These are phyloP conservation scores for Solanum corneliomulleri DNA, from an alignment of 257 asterid genomes.

Conservation along the genomic window DNA sequence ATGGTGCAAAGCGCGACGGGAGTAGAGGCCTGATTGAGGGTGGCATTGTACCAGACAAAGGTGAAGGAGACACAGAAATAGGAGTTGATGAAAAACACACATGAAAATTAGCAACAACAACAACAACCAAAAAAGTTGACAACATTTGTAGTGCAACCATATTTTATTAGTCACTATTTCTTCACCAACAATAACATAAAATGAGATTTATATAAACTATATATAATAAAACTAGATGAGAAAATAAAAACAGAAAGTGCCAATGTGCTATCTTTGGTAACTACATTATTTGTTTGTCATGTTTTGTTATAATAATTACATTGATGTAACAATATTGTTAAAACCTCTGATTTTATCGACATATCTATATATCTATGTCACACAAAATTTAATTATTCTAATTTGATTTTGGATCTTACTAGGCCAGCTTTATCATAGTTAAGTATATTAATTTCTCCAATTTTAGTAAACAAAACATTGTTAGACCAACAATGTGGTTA, in stretches of 20 bases:
- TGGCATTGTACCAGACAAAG: not conserved
- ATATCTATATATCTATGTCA: not conserved
- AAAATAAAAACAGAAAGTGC: not conserved
- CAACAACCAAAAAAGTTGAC: slow-evolving; percentile 5
- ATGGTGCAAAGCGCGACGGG: not conserved
- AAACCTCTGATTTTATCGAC: not conserved
- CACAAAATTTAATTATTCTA: not conserved
- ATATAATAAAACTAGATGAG: not conserved
- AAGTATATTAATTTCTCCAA: not conserved
- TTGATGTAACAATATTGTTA: not conserved
- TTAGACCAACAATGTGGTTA: not conserved
- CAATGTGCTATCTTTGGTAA: not conserved
- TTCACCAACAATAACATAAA: not conserved
- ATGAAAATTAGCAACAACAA: slow-evolving; percentile 2
- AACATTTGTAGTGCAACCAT: slow-evolving; percentile 11
- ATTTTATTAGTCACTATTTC: not conserved
- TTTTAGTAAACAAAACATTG: not conserved
- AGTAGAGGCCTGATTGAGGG: not conserved
- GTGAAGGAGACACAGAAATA: not conserved
- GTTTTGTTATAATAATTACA: not conserved
- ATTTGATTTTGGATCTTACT: not conserved
- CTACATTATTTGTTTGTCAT: not conserved
- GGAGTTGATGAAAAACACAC: not conserved
- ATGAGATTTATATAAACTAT: not conserved
- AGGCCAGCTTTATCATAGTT: not conserved